Evolutionary conservation across 129 eudicot species (phyloP), one percentile per base, ranked within the genome.

Genomic region (Saussurea involucrata): DNA sequence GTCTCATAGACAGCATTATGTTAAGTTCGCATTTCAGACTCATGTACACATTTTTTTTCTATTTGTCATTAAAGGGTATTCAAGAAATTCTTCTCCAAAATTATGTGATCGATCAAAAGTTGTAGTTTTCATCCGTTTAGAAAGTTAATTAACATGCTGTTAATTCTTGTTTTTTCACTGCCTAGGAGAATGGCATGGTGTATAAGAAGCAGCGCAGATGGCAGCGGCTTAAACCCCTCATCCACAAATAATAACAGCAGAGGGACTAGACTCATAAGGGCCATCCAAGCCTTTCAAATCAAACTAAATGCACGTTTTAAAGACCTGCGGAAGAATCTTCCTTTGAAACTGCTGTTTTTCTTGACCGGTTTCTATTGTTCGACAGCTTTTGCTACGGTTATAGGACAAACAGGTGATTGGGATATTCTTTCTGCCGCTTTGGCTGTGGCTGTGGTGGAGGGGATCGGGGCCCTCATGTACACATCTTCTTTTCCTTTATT

Each of bases 401-500:
- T 93, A 28, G 98, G 98, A 68, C 97, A 93, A 78, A 93, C 98
- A 5, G 98, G 98, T 21, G 98, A 93, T 66, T 93, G 98, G 97
- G 98, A 93, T 82, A 87, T 93, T 77, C 87, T 93, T 24, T 87
- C 97, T 63, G 97, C 98, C 63, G 98, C 89, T 27, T 75, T 93
- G 75, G 89, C 92, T 60, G 95, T 90, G 61, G 90, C 84, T 75
- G 82, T 90, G 18, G 95, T 90, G 42, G 97, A 93, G 85, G 97
- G 91, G 7, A 93, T 93, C 24, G 98, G 97, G 68, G 95, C 92
- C 44, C 95, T 93, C 61, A 90, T 82, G 95, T 93, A 90, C 74
- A 87, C 77, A 29, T 88, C 69, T 15, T 81, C 97, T 55, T 66
- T 85, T 73, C 86, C 92, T 71, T 73, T 80, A 25, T 58, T 85